Base-by-base conservation (phyloP, 768 basidiomycete species). In the Pulveroboletus frians region DNA sequence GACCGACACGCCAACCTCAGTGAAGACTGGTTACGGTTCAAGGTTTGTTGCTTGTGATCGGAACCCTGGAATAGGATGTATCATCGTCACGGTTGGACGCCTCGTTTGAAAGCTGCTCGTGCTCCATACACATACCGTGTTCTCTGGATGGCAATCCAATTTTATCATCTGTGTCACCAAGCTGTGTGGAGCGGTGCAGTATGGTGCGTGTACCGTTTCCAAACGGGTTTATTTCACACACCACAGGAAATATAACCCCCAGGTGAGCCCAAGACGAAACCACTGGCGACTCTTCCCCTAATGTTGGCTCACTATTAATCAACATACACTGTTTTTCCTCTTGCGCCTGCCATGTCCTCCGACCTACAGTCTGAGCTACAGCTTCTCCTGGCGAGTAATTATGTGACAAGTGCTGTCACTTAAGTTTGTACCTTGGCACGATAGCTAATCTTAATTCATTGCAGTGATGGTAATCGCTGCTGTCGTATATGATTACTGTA, bases 401-500 rank as follows among this genome's bases (percentile, higher is more conserved):
- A 50, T 36, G 1, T 34, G 8, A 17, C 41, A 18, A 6, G 48
- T 53, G 10, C 10, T 3, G n/a, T n/a, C 11, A 0, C 15, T 18
- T 6, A 23, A 32, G 14, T 13, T 14, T 23, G 14, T 13, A 5
- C 17, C 14, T 13, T 5, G 5, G 3, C 7, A 39, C 17, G 13
- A 42, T 20, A 5, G 17, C 27, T 6, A 2, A 43, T 23, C 29
- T 34, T 5, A 5, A 6, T 26, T 10, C 4, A 14, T 14, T 7
- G 1, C 10, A 51, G 50, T 54, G 11, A 0, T 27, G 3, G 14
- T 37, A 2, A 15, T 42, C 4, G 31, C 30, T 29, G 32, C 32
- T 18, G 44, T 49, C 4, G 40, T 29, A 29, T 55, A 55, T 27
- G 54, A 55, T 20, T 55, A 49, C 11, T 8, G 50, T 52, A 14